Conservation (phyloP, 2,329 filamentous ascomycete genomes). For the Fusarium dimerum region DNA sequence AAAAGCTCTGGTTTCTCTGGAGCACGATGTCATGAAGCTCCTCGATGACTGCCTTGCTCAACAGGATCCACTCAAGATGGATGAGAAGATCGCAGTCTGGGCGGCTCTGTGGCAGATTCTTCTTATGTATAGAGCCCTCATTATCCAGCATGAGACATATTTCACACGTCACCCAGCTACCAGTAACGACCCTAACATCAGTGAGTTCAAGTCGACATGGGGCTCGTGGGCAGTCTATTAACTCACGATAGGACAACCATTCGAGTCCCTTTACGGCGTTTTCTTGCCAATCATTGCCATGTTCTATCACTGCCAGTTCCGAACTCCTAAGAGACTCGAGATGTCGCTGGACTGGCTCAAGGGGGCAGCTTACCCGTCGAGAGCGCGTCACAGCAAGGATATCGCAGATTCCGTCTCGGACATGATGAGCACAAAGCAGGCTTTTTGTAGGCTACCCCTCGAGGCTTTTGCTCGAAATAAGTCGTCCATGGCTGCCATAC, state of each 20-base stretch:
- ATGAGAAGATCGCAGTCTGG: conserved; percentile 48
- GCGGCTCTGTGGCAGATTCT: conserved; percentile 52
- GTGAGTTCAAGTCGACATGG: conserved; percentile 17
- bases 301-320: conserved; percentile 44
- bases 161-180: conserved; percentile 26
- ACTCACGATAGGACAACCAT: conserved; percentile 20
- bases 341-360: conserved; percentile 41
- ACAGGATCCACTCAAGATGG: conserved; percentile 38
- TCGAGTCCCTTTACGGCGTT: conserved; percentile 32
- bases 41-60: conserved; percentile 42
- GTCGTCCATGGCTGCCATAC: not conserved
- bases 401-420: conserved; percentile 32
- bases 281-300: conserved; percentile 41
- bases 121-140: conserved; percentile 48
- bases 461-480: not conserved
- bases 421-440: conserved; percentile 36
- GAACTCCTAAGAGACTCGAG: conserved; percentile 43
- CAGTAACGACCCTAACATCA: conserved; percentile 23
- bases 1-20: conserved; percentile 38
- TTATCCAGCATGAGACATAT: conserved; percentile 32
- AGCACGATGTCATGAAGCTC: conserved; percentile 42
- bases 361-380: conserved; percentile 26
- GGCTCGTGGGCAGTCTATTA: conserved; percentile 5
- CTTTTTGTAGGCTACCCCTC: conserved; percentile 36
- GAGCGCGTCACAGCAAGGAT: conserved; percentile 28